Evolutionary conservation across 176 grass and related monocot species (phyloP).

Genomic region (Calamus simplicifolius): DNA sequence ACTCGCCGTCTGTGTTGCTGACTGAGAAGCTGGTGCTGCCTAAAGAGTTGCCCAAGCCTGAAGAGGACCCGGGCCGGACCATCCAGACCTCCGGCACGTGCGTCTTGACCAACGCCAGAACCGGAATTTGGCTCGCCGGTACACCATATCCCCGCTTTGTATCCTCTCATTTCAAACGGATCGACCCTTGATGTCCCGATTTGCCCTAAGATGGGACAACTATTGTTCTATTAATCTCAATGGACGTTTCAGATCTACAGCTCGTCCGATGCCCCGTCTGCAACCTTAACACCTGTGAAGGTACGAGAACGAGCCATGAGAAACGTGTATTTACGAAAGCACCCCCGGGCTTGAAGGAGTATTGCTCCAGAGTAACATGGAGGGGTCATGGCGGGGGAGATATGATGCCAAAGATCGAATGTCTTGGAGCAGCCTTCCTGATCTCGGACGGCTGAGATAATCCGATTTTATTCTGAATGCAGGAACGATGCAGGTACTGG

Average conservation of each 20-base stretch:
- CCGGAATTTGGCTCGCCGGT: constrained; percentile 93
- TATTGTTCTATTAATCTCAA: neutral
- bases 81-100: constrained; percentile 54
- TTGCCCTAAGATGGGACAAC: neutral
- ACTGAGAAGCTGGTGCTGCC: constrained; percentile 52
- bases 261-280: constrained; percentile 66
- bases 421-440: too few species aligned
- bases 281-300: constrained; percentile 53
- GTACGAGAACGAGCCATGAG: constrained; percentile 13
- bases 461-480: neutral
- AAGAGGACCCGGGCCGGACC: constrained; percentile 13
- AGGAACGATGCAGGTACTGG: constrained; percentile 89
- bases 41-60: constrained; percentile 16
- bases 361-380: too few species aligned
- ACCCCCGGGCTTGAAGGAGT: too few species aligned
- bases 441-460: too few species aligned
- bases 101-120: constrained; percentile 35
- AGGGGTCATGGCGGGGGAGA: too few species aligned
- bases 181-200: neutral
- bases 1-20: constrained; percentile 45
- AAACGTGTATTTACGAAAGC: too few species aligned
- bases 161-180: too few species aligned
- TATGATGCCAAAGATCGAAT: too few species aligned
- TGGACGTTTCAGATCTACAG: constrained; percentile 59
- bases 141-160: neutral